Evolutionary conservation across 1,139 yeast genomes (phyloP), one percentile per base, ranked within the genome.

Genomic region (Candida mesenterica): DNA sequence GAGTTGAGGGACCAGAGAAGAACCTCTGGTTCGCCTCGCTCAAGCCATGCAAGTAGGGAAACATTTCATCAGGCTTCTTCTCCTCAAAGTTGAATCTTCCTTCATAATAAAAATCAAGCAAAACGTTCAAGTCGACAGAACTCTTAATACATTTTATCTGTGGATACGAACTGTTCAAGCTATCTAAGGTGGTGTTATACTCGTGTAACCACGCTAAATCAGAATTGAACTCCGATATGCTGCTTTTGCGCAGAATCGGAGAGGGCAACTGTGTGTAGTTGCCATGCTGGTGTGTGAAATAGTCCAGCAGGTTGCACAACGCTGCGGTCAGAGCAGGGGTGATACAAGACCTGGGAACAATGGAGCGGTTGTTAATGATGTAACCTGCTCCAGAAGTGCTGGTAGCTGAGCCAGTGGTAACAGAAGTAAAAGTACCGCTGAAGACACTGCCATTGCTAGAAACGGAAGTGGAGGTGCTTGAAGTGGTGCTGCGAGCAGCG

Each of bases 31-130:
- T 48, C 8, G 48, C 32, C 31, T 50, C 53, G 37, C 50, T 46
- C 28, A 65, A 45, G 0, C 70, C 72, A 48, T 66, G 72, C 30
- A 66, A 51, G 38, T 61, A 66, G 1, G 73, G 73, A 36, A 67
- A 66, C 43, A 63, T 42, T 15, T 47, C 45, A 4, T 31, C 34
- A 15, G 32, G 31, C 4, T 14, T 34, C 9, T 28, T 15, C 6
- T 19, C 32, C 13, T 30, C 31, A n/a, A n/a, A n/a, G 14, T 24
- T 28, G 18, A 33, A 33, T 9, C 34, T 20, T 9, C 24, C 18
- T 17, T 50, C 44, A 40, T 65, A 62, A 38, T 61, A 58, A 44
- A 50, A 57, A 17, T 56, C 46, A 15, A 65, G 51, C 18, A 67
- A 47, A 6, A 46, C 45, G 17, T 40, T 30, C 23, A 58, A 42